Evolutionary conservation across 2,329 filamentous ascomycete genomes (phyloP), one percentile per base, ranked within the genome.

Genomic region (Aspergillus sp.): DNA sequence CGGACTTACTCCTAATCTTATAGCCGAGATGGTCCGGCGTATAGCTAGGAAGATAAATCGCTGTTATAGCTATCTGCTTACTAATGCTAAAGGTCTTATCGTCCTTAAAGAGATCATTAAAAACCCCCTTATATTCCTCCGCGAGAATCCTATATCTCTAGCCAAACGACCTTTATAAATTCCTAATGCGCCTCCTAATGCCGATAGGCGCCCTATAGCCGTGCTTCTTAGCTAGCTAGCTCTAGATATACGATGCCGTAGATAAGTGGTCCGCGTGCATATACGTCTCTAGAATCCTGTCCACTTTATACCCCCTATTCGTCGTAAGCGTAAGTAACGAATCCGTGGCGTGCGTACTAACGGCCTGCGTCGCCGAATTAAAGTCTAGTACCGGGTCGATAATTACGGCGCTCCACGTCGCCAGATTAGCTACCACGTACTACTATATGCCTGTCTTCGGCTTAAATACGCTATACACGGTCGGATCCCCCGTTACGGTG

Each of bases 21-120:
- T 80, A 80, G 0, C 76, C 75, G 7, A 80, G 42, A 36, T 79
- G 74, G 42, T 80, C 76, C 0, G 75, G 74, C 0, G 75, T 79
- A 42, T 80, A 74, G 0, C 75, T 75, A 0, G 76, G 75, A 1
- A 80, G 64, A 43, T 79, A 72, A 0, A 78, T 52, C 1, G 67
- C 74, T 4, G 51, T 58, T 2, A 57, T 71, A 1, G 42, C 47
- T 11, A 80, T n/a, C n/a, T n/a, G 16, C 0, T 50, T 33, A 0
- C 76, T 75, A 30, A 80, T 61, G 0, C 41, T 17, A 37, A 80
- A 77, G 0, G 35, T 44, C 36, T 78, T 72, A 22, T 75, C 66
- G 24, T 80, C 75, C 0, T 71, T 59, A 19, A 73, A 73, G 0
- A 74, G 52, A 5, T 60, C 53, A 30, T 75, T 71, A 43, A 80